Evolutionary conservation across 2,329 filamentous ascomycete species (phyloP), one percentile per base, ranked within the genome.

Genomic region (Coleophoma crateriformis): DNA sequence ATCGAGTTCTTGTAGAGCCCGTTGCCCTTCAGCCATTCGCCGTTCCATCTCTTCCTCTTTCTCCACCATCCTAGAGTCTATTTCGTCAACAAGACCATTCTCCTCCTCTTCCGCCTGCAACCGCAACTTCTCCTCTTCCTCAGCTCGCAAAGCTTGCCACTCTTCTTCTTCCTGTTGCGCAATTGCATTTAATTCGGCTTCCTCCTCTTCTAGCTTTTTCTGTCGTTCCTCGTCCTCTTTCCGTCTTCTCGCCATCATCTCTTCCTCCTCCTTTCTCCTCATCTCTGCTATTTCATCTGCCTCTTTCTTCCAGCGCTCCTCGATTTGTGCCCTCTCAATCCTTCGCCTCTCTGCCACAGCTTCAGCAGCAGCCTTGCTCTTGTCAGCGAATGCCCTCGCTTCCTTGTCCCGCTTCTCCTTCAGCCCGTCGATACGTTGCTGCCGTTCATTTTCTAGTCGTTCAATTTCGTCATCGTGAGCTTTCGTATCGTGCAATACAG

Each of bases 41-140:
- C 41, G 51, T 22, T 62, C 58, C 46, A 60, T 61, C 49, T 63
- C 59, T 40, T 61, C 56, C 40, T 64, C 61, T 17, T 62, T 41
- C 17, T 39, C 51, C 38, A 62, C 59, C 35, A 63, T 49, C 42
- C 61, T 51, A 27, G 39, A 47, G 22, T 63, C 61, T 2, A 58
- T 52, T 27, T 53, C 50, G 27, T 57, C 56, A 2, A 49, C 50
- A 1, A 60, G 42, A 15, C 33, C 48, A 40, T 50, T 51, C 32
- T 60, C 54, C 10, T 47, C 45, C 17, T 54, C 47, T 22, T 61
- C 54, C 17, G 51, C 46, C 37, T 62, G 53, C 11, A 19, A 46
- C 32, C 48, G 49, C 20, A 47, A 50, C 32, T 50, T 46, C 33
- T 57, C 57, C 47, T 60, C 56, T 33, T 61, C 57, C 11, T 59